Evolutionary conservation across 225 moss, liverwort and hornwort species (phyloP).

Genomic region (Polytrichum formosum): DNA sequence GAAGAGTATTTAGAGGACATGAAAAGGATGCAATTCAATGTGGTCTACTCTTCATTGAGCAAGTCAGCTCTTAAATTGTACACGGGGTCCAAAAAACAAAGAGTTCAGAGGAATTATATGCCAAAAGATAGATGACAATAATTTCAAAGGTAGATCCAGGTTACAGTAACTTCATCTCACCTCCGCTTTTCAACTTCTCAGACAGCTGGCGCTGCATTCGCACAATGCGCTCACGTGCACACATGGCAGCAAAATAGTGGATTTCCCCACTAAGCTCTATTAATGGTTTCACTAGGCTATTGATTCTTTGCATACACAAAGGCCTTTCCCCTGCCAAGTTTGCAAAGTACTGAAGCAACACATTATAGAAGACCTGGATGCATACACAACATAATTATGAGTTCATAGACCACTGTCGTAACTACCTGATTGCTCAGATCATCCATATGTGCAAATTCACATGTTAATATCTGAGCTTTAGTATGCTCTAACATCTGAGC

Average conservation of each 20-base stretch:
- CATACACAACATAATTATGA: neutral
- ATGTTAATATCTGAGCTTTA: too few species aligned
- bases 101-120: too few species aligned
- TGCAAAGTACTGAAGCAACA: slow-evolving; percentile 93
- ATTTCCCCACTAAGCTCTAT: slow-evolving; percentile 80
- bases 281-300: slow-evolving; percentile 71
- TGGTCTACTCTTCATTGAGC: too few species aligned
- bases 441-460: too few species aligned
- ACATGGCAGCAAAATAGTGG: slow-evolving; percentile 83
- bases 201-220: slow-evolving; percentile 84
- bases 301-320: slow-evolving; percentile 61
- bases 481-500: too few species aligned
- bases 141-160: neutral
- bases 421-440: too few species aligned
- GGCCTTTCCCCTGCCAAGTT: slow-evolving; percentile 71
- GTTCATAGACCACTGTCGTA: too few species aligned
- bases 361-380: slow-evolving; percentile 84
- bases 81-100: too few species aligned
- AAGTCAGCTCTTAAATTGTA: too few species aligned
- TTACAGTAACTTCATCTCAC: slow-evolving; percentile 33
- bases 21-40: too few species aligned
- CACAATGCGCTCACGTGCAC: slow-evolving; percentile 88
- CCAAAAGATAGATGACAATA: too few species aligned
- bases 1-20: too few species aligned
- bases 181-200: slow-evolving; percentile 70